These are phyloP conservation scores for Fusarium continuum DNA, from an alignment of 2,329 filamentous ascomycete species.

Conservation along the genomic window DNA sequence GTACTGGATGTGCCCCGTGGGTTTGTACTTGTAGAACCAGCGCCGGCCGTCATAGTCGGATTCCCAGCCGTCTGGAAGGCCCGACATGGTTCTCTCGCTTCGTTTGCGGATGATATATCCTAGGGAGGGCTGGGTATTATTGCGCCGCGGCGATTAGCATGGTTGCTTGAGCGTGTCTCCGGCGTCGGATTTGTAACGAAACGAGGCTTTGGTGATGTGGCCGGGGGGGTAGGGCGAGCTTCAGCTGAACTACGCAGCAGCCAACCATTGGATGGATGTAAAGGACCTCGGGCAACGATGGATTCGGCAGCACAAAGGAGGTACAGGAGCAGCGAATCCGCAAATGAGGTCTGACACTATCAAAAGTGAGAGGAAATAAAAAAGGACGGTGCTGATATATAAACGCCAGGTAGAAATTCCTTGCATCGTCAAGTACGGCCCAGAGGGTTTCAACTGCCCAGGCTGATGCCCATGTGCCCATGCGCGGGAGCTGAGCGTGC, in stretches of 20 bases:
- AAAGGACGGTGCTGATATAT: not conserved
- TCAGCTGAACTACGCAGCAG: conserved; percentile 24
- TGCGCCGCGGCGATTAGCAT: conserved; percentile 24
- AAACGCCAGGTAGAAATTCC: conserved; percentile 12
- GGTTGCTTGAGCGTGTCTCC: conserved; percentile 1
- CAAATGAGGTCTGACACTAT: not conserved
- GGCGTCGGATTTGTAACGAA: conserved; percentile 7
- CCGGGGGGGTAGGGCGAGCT: conserved; percentile 15
- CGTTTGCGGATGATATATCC: not conserved
- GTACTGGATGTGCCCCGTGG: conserved; percentile 64
- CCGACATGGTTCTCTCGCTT: conserved; percentile 42
- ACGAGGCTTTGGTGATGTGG: conserved; percentile 24
- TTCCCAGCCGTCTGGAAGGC: conserved; percentile 64
- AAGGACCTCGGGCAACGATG: conserved; percentile 13
- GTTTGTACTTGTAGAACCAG: conserved; percentile 67
- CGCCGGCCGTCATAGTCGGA: conserved; percentile 65
- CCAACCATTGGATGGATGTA: conserved; percentile 23
- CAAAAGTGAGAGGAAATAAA: not conserved
- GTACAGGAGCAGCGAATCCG: not conserved
- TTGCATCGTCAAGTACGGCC: conserved; percentile 16
- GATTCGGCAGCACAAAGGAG: conserved; percentile 6
- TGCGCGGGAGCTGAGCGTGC: conserved; percentile 20
- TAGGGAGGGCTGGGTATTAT: conserved; percentile 20
- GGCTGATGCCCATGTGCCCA: conserved; percentile 16
- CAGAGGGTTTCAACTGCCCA: conserved; percentile 21